Conservation (phyloP, 2,329 filamentous ascomycete species). For the Aplosporella prunicola region DNA sequence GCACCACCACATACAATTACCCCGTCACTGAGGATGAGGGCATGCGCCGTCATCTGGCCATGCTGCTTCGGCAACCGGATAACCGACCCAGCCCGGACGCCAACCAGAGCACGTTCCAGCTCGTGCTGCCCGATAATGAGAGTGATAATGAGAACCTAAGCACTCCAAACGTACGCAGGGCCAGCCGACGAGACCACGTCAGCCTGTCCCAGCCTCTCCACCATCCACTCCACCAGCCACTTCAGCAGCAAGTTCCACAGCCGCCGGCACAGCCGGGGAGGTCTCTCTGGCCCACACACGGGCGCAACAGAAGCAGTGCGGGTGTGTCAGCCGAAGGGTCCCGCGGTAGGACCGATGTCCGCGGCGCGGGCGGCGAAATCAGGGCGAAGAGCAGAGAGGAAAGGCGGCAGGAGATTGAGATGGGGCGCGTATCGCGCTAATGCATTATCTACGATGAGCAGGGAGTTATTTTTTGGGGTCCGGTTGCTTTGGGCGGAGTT, state of each 20-base stretch:
- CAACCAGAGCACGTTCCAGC: conserved; percentile 33
- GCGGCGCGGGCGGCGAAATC: not conserved
- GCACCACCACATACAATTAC: conserved; percentile 14
- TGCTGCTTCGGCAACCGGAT: conserved; percentile 33
- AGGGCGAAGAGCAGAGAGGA: conserved; percentile 29
- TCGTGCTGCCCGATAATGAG: conserved; percentile 24
- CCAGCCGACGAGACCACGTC: conserved; percentile 5
- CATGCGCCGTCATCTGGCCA: conserved; percentile 43
- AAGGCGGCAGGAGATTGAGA: conserved; percentile 33
- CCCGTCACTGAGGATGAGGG: conserved; percentile 38
- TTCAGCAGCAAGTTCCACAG: too few species aligned
- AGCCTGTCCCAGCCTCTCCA: not conserved
- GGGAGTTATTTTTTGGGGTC: not conserved
- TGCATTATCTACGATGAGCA: not conserved
- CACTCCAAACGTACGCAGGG: too few species aligned
- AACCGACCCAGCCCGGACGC: conserved; percentile 24
- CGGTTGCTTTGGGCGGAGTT: conserved; percentile 5
- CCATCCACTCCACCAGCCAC: too few species aligned
- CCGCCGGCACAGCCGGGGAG: too few species aligned
- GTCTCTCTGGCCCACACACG: too few species aligned
- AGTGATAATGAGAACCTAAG: too few species aligned
- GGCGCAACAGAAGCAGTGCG: too few species aligned
- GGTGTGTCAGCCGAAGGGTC: too few species aligned
- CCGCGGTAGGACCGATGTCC: conserved; percentile 1
- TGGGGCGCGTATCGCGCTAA: conserved; percentile 16